These are phyloP conservation scores for Lavandula angustifolia DNA, from an alignment of 257 asterid genomes.

Conservation along the genomic window DNA sequence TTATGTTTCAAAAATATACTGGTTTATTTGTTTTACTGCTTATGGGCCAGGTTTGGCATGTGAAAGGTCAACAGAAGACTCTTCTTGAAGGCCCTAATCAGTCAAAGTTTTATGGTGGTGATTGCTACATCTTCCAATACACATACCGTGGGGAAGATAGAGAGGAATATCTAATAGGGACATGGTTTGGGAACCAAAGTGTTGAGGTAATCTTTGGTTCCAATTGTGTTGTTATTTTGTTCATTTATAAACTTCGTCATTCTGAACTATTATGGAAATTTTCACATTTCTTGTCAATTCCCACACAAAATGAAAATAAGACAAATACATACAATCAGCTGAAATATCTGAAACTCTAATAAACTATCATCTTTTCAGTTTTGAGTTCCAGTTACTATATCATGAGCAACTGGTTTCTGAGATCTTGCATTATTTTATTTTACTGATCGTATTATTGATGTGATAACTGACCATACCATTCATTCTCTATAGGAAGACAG, in stretches of 20 bases:
- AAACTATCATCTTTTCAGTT: too few relatives aligned
- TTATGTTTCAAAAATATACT: constrained; percentile 17
- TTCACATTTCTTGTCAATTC: not conserved
- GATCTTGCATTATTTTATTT: constrained; percentile 13
- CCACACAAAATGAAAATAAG: not conserved
- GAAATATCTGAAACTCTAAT: constrained; percentile 19
- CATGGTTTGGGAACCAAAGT: constrained; percentile 84
- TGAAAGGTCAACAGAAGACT: constrained; percentile 49
- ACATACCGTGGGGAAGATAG: constrained; percentile 55
- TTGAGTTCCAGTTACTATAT: not conserved
- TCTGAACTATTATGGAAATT: constrained; percentile 1
- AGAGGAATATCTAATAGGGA: constrained; percentile 70
- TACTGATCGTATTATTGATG: not conserved
- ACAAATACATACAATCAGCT: not conserved
- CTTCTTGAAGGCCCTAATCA: constrained; percentile 51
- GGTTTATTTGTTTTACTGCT: constrained; percentile 28
- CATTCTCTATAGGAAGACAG: constrained; percentile 71
- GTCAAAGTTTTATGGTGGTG: constrained; percentile 70
- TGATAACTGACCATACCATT: constrained; percentile 34
- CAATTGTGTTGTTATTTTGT: constrained; percentile 11
- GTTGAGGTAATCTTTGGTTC: constrained; percentile 48
- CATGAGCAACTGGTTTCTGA: constrained; percentile 1
- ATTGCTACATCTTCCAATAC: constrained; percentile 79
- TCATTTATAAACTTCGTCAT: constrained; percentile 14
- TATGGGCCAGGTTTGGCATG: constrained; percentile 69